Percentiles rank a stretch among this genome's conserved stretches.
These are phyloP conservation scores for Isoetes taiwanensis DNA, from an alignment of 75 land plant species.

Conservation along the genomic window DNA sequence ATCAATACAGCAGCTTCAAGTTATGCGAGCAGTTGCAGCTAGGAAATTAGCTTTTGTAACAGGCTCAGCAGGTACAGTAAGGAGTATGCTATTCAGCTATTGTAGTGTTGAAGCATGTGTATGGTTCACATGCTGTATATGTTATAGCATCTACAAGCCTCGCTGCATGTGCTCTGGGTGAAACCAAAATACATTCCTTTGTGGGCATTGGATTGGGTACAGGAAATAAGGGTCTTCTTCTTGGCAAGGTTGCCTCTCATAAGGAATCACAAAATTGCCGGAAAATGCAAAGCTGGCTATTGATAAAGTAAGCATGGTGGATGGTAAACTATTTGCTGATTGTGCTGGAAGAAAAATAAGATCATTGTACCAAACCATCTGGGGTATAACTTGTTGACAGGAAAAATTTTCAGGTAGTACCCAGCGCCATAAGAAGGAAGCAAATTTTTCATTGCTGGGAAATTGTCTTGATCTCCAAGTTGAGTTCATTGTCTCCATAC, in stretches of 20 bases:
- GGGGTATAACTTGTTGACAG: too few species aligned
- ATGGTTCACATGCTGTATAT: conserved; percentile 30
- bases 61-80: conserved; percentile 77
- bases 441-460: conserved; percentile 74
- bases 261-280: conserved; percentile 26
- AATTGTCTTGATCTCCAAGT: conserved; percentile 44
- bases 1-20: conserved; percentile 27
- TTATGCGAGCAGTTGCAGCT: conserved; percentile 28
- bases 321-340: conserved; percentile 50
- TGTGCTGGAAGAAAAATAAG: conserved; percentile 33
- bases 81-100: conserved; percentile 42
- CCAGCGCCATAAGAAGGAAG: conserved; percentile 55
- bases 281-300: conserved; percentile 41
- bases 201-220: conserved; percentile 42
- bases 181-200: conserved; percentile 59
- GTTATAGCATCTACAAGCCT: conserved; percentile 70
- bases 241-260: too few species aligned
- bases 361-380: too few species aligned
- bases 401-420: conserved; percentile 39
- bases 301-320: conserved; percentile 74
- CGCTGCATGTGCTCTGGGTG: conserved; percentile 52
- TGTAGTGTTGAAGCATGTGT: conserved; percentile 12
- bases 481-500: conserved; percentile 44
- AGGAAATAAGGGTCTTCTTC: conserved; percentile 8
- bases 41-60: conserved; percentile 55